phyloP scores from a whole-genome alignment of 345 rosid genomes.

The Durio zibethinus region DNA sequence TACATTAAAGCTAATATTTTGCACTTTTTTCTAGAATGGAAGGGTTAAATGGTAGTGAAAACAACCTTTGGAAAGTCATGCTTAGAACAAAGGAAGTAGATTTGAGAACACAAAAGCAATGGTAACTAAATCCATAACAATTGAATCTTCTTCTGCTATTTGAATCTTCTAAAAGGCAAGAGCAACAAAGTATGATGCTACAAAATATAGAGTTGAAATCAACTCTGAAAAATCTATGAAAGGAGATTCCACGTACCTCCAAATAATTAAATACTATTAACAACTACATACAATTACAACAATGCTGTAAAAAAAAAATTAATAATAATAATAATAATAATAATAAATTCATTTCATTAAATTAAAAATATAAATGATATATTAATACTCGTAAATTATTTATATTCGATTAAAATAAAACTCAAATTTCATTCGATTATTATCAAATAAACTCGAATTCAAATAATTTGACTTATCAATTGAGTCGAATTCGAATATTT shows the following conservation, averaged over 20 bases:
- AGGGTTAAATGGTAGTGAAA: neutral
- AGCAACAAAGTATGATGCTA: neutral
- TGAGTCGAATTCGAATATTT: no score
- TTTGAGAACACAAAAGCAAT: neutral
- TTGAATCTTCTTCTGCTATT: neutral
- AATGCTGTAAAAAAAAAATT: constrained; percentile 23
- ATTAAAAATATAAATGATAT: no score
- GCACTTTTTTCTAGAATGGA: neutral
- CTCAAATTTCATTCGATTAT: no score
- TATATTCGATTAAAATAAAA: no score
- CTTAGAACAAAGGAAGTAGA: neutral
- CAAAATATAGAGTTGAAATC: constrained; percentile 7
- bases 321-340: no score
- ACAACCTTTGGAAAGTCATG: neutral
- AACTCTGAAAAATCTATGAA: neutral
- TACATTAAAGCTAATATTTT: neutral
- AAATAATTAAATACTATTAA: constrained; percentile 28
- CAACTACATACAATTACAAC: constrained; percentile 27
- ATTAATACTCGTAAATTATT: no score
- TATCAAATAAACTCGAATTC: no score
- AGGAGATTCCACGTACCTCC: neutral
- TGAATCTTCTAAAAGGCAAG: neutral
- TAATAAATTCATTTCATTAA: no score
- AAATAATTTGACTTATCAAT: no score
- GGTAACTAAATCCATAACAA: neutral